Percentiles rank a stretch among this genome's conserved stretches.
phyloP scores from a whole-genome alignment of 345 rosid genomes.

The Rhizophora apiculata region DNA sequence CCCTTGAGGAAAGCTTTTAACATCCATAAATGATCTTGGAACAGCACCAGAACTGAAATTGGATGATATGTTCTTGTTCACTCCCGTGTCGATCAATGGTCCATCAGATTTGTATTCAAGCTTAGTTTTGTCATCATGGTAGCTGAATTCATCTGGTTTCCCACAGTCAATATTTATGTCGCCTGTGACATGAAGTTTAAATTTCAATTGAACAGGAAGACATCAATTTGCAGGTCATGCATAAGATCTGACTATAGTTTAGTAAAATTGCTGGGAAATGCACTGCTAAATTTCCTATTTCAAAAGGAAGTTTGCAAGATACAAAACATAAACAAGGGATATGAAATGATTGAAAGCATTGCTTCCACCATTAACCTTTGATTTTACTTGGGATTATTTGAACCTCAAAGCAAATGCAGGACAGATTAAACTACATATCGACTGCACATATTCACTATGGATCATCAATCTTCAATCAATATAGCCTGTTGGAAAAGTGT shows the following conservation, averaged over 20 bases:
- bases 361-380: not conserved
- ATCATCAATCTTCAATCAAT: no score
- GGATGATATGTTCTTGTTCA: no score
- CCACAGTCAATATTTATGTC: no score
- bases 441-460: no score
- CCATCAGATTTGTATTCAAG: no score
- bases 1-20: no score
- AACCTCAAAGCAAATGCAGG: not conserved
- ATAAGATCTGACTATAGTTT: not conserved
- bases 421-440: not conserved
- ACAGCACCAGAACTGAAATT: no score
- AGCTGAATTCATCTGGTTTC: no score
- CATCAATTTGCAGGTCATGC: not conserved
- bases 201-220: not conserved
- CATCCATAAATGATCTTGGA: no score
- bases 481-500: not conserved
- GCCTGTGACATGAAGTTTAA: not conserved
- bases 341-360: not conserved
- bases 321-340: not conserved
- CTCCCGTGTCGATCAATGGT: no score
- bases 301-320: not conserved
- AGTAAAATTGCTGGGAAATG: not conserved
- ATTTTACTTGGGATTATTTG: not conserved
- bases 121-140: no score
- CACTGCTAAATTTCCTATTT: not conserved